Evolutionary conservation across 1,284 basidiomycete genomes (phyloP).

Genomic region (Coniophora puteana): DNA sequence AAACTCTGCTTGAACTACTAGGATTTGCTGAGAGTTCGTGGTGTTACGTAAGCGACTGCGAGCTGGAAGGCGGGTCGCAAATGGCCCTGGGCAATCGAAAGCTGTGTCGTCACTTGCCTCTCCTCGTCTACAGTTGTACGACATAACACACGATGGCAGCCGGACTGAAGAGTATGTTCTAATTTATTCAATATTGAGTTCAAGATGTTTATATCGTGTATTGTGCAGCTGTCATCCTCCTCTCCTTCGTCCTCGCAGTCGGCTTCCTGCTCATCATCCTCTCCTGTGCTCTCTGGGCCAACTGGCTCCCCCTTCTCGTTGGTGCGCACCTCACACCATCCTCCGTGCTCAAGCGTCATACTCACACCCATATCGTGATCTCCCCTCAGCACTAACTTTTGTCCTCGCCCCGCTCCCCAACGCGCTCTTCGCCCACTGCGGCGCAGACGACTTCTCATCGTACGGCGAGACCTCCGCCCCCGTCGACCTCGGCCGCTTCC

Average conservation of each 20-base stretch:
- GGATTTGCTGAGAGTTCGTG: too few species aligned
- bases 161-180: slow-evolving; percentile 29
- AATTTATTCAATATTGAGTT: not conserved
- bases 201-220: not conserved
- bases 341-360: slow-evolving; percentile 4
- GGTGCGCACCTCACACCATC: slow-evolving; percentile 56
- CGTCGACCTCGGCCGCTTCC: slow-evolving; percentile 85
- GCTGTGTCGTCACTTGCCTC: too few species aligned
- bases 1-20: too few species aligned
- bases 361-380: too few species aligned
- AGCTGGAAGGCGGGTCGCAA: too few species aligned
- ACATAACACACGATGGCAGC: slow-evolving; percentile 38
- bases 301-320: slow-evolving; percentile 97
- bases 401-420: slow-evolving; percentile 96
- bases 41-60: too few species aligned
- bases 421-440: slow-evolving; percentile 83
- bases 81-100: too few species aligned
- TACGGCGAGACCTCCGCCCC: slow-evolving; percentile 61
- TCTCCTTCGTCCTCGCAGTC: slow-evolving; percentile 94
- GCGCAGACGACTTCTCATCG: slow-evolving; percentile 80
- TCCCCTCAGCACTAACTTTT: slow-evolving; percentile 79
- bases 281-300: slow-evolving; percentile 92
- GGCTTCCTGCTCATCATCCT: slow-evolving; percentile 98
- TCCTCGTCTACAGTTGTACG: too few species aligned
- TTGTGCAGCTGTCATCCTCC: slow-evolving; percentile 79